Evolutionary conservation across 78 protist species (phyloP), one percentile per base, ranked within the genome.

Genomic region (Cavenderia fasciculata): DNA sequence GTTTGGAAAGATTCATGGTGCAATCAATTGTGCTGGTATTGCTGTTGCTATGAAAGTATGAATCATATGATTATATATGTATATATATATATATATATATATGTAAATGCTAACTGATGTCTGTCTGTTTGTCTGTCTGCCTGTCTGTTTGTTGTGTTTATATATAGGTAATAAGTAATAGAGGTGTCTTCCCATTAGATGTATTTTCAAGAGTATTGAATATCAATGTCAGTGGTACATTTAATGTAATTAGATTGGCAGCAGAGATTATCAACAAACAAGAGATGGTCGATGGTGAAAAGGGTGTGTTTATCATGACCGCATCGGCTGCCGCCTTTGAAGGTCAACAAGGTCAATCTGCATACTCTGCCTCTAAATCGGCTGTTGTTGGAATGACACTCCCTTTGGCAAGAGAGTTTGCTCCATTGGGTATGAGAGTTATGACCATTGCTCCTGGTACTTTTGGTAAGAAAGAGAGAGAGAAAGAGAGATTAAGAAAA

Each of bases 261-360:
- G 96, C 95, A 12, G 93, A 40, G 46, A 54, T 46, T 12, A 96
- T 95, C 91, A 62, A 79, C 23, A 38, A 71, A 62, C 94, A 93
- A 41, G 87, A 49, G 68, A 40, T 29, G 14, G 63, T 36, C 16
- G 36, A n/a, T 2, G 96, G 79, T 0, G 95, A 86, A 29, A 69
- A 91, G 23, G 97, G 98, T 33, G 95, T 95, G 31, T 84, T 96
- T 27, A 49, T 96, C 46, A 90, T 92, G 84, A 88, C 92, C 2
- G 94, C 97, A 29, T 74, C 94, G 0, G 87, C 90, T 51, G 98
- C 98, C 0, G 97, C 95, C 4, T 79, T 33, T 19, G 97, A 97
- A 2, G 97, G 98, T 8, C 98, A 97, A 59, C 76, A 27, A 4
- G 98, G 97, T 40, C 98, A 97, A 86, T 49, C 74, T 2, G 97